Evolutionary conservation across 768 basidiomycete genomes (phyloP).

Genomic region (Sporobolomyces phaffii): DNA sequence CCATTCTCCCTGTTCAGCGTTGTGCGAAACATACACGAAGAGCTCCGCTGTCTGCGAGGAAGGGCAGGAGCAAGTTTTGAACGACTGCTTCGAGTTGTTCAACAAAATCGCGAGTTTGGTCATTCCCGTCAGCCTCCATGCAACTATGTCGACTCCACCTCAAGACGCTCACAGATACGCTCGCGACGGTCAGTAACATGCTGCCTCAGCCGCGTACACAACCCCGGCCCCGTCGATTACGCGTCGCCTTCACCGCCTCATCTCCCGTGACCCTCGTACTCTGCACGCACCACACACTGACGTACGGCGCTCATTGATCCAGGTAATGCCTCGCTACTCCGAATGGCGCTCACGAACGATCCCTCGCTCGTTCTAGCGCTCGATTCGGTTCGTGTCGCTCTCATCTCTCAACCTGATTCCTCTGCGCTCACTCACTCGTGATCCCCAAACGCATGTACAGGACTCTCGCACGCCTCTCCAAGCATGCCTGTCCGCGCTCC

Average conservation of each 20-base stretch:
- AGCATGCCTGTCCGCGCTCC: slow-evolving; percentile 29
- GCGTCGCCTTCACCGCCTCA: background rate
- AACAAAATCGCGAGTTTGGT: no score
- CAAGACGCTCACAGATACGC: slow-evolving; percentile 28
- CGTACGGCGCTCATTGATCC: background rate
- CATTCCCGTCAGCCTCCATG: no score
- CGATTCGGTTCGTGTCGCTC: slow-evolving; percentile 11
- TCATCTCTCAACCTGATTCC: background rate
- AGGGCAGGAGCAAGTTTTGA: no score
- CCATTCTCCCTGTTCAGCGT: no score
- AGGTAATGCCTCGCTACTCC: slow-evolving; percentile 21
- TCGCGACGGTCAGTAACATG: slow-evolving; percentile 25
- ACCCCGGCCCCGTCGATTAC: background rate
- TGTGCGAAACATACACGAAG: no score
- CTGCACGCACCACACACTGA: no score
- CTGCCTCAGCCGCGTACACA: no score
- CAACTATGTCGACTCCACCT: no score
- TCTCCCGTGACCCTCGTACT: no score
- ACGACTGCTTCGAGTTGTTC: no score
- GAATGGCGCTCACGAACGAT: slow-evolving; percentile 6
- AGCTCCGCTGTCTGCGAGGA: no score
- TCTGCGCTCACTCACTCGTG: background rate
- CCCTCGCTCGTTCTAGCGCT: slow-evolving; percentile 12
- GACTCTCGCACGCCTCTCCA: slow-evolving; percentile 34
- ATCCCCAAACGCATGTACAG: background rate